phyloP scores from a whole-genome alignment of 2,329 filamentous ascomycete species.

The Dothiorella sarmentorum region DNA sequence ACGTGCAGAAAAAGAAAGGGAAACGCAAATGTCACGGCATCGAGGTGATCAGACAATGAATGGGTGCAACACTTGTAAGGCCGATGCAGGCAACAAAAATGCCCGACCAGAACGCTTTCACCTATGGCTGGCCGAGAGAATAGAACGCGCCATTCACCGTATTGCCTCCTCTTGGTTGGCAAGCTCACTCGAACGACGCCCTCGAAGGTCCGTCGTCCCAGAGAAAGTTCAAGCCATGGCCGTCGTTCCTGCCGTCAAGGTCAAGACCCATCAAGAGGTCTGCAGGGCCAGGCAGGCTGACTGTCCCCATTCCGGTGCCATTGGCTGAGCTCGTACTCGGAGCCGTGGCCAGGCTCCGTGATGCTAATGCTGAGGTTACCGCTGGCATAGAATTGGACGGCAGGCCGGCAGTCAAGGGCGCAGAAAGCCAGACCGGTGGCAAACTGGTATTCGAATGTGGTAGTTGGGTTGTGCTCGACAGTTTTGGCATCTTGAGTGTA shows the following conservation, averaged over 20 bases:
- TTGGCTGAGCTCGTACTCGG: background rate
- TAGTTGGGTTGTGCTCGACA: constrained; percentile 8
- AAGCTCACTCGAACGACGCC: background rate
- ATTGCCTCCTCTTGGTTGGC: background rate
- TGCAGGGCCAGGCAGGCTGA: constrained; percentile 33
- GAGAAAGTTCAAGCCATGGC: constrained; percentile 1
- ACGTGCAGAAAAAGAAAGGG: background rate
- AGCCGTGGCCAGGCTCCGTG: background rate
- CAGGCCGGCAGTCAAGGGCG: constrained; percentile 8
- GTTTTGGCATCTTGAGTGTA: constrained; percentile 28
- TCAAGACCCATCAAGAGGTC: constrained; percentile 31
- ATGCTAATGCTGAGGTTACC: background rate
- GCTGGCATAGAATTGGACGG: background rate
- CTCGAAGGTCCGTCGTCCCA: background rate
- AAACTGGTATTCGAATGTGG: constrained; percentile 8
- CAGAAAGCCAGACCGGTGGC: constrained; percentile 13
- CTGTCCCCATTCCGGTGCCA: constrained; percentile 20
- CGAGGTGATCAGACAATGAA: background rate
- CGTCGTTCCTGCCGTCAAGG: constrained; percentile 20
- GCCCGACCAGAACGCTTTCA: constrained; percentile 1
- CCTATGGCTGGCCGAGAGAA: background rate
- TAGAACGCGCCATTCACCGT: background rate
- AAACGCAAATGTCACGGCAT: background rate
- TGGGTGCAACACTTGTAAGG: background rate
- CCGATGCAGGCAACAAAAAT: constrained; percentile 2